phyloP scores from a whole-genome alignment of 176 grass and related monocot species.

The Paspalum notatum region DNA sequence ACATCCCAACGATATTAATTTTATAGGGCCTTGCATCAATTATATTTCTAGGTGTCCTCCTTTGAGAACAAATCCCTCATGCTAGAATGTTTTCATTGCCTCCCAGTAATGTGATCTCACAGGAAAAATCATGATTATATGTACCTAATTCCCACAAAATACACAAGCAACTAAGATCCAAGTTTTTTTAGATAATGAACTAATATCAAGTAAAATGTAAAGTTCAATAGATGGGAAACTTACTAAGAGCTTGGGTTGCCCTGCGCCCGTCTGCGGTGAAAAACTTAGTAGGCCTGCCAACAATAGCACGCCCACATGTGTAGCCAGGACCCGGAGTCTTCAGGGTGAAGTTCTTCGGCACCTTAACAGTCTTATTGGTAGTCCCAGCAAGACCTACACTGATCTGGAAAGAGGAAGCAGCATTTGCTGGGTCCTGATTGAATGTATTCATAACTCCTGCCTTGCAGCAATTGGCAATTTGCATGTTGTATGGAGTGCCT shows the following conservation, averaged over 20 bases:
- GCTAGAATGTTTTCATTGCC: constrained; percentile 3
- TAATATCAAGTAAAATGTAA: constrained; percentile 26
- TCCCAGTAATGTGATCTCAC: constrained; percentile 20
- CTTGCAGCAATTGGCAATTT: constrained; percentile 93
- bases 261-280: constrained; percentile 61
- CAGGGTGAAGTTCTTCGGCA: constrained; percentile 80
- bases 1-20: not conserved
- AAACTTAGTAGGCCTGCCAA: constrained; percentile 75
- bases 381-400: constrained; percentile 88
- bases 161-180: constrained; percentile 35
- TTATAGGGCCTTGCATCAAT: not conserved
- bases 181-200: too few relatives aligned
- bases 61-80: constrained; percentile 16
- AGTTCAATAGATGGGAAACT: constrained; percentile 40
- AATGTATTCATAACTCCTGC: constrained; percentile 75
- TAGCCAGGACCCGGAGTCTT: constrained; percentile 86
- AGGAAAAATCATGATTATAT: constrained; percentile 15
- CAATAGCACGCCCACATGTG: constrained; percentile 65
- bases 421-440: constrained; percentile 72
- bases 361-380: constrained; percentile 77
- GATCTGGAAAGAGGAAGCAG: constrained; percentile 77
- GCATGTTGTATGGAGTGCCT: constrained; percentile 77
- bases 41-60: not conserved
- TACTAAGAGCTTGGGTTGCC: constrained; percentile 88
- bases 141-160: constrained; percentile 34